These are phyloP conservation scores for Daedaleopsis nitida DNA, from an alignment of 768 basidiomycete genomes.

Conservation along the genomic window DNA sequence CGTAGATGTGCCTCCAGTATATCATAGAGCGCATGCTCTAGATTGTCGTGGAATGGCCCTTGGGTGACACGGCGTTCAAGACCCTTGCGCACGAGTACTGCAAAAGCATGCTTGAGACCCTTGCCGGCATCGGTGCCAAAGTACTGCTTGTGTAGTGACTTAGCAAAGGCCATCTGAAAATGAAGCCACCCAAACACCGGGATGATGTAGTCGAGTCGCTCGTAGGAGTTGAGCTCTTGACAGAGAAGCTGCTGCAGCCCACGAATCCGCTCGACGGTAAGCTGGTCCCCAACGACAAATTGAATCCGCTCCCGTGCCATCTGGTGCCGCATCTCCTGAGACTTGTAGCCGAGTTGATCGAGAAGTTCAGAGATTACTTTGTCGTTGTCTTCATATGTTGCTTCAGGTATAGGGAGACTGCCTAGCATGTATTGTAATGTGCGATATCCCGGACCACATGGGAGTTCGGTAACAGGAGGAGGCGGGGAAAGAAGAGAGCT, in stretches of 20 bases:
- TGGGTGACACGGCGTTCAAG: too few species aligned
- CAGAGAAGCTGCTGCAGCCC: background rate
- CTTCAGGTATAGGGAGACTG: conserved; percentile 23
- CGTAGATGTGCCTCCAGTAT: too few species aligned
- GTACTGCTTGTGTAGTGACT: too few species aligned
- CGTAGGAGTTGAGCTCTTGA: background rate
- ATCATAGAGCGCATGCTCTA: too few species aligned
- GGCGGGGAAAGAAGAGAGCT: background rate
- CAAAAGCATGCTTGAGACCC: too few species aligned
- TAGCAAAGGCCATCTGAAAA: too few species aligned
- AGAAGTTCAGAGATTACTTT: conserved; percentile 4
- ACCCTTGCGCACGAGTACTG: too few species aligned
- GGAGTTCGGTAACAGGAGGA: background rate
- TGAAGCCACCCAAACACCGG: too few species aligned
- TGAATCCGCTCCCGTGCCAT: background rate
- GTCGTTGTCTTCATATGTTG: conserved; percentile 28
- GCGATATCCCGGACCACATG: background rate
- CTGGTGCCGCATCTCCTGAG: background rate
- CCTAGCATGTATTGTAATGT: conserved; percentile 20
- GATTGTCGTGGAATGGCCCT: too few species aligned
- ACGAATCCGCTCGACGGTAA: background rate
- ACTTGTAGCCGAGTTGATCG: background rate
- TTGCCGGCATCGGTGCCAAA: too few species aligned
- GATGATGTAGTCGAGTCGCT: background rate
- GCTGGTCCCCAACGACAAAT: background rate